Base-by-base conservation (phyloP, 768 basidiomycete genomes). In the Lactarius indigo region DNA sequence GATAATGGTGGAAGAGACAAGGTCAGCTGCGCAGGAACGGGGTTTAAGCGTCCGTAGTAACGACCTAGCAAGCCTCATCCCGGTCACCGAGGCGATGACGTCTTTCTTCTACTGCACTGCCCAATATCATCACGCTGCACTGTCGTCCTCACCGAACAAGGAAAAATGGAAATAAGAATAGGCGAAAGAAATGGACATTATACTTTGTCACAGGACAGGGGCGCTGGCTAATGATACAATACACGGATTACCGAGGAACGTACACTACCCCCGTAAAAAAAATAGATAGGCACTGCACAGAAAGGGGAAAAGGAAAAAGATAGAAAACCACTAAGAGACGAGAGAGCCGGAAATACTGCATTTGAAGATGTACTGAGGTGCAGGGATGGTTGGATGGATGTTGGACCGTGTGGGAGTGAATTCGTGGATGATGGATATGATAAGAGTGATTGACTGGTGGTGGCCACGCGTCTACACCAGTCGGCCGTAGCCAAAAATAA, bases 211-310 rank as follows among this genome's bases (percentile, higher is more conserved):
- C 66, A 68, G 15, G 66, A 59, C 66, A 59, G 30, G 9, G 33
- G 56, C 56, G 54, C 63, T 64, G 57, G 63, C 58, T 64, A 68
- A 30, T 68, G 57, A 68, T 68, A 68, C 66, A 68, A 68, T 68
- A 68, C 66, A 68, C 15, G 42, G 52, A 68, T 68, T 68, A 68
- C 63, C 63, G 54, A 56, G 50, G 58, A 55, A 58, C 66, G 62
- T 68, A 68, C 66, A 64, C 23, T 68, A 68, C 66, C 63, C 61
- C 62, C 35, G 56, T 47, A 63, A 35, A 56, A 56, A 23, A 44
- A 67, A 67, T 67, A 68, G 66, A 68, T 68, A 68, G 62, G 58
- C 62, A 41, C 66, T 67, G 57, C 28, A 47, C 50, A 17, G 59
- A 55, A 33, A 31, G 26, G n/a, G 63, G 33, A 63, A 63, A 26